Base-by-base conservation (phyloP, 2,329 filamentous ascomycete species). In the Biscogniauxia sp. region DNA sequence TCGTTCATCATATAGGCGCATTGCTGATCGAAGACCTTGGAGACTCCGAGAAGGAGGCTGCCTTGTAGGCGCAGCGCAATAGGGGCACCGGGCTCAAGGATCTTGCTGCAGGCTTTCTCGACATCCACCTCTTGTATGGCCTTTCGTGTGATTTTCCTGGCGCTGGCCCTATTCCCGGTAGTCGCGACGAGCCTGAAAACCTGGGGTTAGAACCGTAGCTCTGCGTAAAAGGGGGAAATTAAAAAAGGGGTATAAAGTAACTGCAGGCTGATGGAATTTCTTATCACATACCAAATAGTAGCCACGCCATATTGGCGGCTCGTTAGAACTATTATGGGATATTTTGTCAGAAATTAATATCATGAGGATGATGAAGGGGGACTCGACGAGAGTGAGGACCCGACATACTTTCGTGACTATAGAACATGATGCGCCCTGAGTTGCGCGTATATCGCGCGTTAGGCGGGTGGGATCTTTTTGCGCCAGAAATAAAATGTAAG, bases 51-150 rank as follows among this genome's bases (percentile, higher is more conserved):
- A 26, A 99, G 85, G 19, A 99, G 82, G 68, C 89, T 97, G 17
- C 93, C 90, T 72, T 98, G 94, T 20, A 99, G 84, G 41, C 95
- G 88, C 65, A 99, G 77, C 4, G 95, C 94, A 77, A 99, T 89
- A 2, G 95, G 95, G 1, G 91, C 92, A 5, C 89, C 91, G 0
- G 69, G 93, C 59, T 91, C 83, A 45, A 91, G 85, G 72, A 99
- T 97, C n/a, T 89, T 95, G 65, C 89, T 83, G 75, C 94, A 97
- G 60, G 95, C 93, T 71, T 90, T 93, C 41, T 87, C 83, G 25
- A 99, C 88, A 70, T 98, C 84, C 66, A 99, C 95, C 17, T 92
- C 87, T 61, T 94, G 86, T 61, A 99, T 96, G 8, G 91, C 89
- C 74, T 95, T 97, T 54, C 90, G 87, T 7, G 88, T 91, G 68